Evolutionary conservation across 1,284 basidiomycete species (phyloP).

Genomic region (Vanrija pseudolonga): DNA sequence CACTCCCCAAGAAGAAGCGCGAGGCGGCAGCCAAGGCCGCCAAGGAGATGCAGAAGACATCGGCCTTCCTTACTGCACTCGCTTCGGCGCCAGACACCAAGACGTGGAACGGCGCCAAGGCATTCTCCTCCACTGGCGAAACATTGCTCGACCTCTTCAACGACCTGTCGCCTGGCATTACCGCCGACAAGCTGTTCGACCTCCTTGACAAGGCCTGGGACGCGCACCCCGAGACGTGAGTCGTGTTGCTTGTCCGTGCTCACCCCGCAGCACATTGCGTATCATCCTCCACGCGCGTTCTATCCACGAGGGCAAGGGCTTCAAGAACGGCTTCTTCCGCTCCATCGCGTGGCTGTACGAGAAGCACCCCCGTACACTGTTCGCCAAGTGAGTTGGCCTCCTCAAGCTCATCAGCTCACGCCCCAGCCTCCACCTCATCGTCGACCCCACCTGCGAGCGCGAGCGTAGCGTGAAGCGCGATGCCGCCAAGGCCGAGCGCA

Average conservation of each 20-base stretch:
- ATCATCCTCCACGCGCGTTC: slow-evolving; percentile 34
- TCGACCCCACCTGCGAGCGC: slow-evolving; percentile 28
- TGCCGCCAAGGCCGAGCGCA: slow-evolving; percentile 9
- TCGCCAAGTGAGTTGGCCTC: slow-evolving; percentile 24
- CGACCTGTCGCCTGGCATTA: slow-evolving; percentile 20
- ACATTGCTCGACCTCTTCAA: slow-evolving; percentile 29
- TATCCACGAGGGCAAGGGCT: slow-evolving; percentile 39
- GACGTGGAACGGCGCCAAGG: slow-evolving; percentile 26
- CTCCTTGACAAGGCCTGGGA: slow-evolving; percentile 23
- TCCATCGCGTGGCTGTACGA: slow-evolving; percentile 30
- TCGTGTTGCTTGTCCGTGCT: slow-evolving; percentile 2
- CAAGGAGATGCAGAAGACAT: background rate
- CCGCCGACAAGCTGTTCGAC: slow-evolving; percentile 6
- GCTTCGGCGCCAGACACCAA: slow-evolving; percentile 4
- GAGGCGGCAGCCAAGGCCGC: background rate
- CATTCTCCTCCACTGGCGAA: slow-evolving; percentile 10
- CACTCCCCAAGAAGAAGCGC: background rate
- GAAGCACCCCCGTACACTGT: slow-evolving; percentile 27
- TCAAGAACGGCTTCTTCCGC: slow-evolving; percentile 23
- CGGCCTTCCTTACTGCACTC: slow-evolving; percentile 23
- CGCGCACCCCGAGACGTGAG: slow-evolving; percentile 21
- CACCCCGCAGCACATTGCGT: slow-evolving; percentile 10
- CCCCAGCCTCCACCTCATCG: slow-evolving; percentile 26
- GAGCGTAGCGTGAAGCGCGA: slow-evolving; percentile 19
- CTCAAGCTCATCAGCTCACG: background rate